Conservation (phyloP, 2,329 filamentous ascomycete genomes). For the Colletotrichum sp. region DNA sequence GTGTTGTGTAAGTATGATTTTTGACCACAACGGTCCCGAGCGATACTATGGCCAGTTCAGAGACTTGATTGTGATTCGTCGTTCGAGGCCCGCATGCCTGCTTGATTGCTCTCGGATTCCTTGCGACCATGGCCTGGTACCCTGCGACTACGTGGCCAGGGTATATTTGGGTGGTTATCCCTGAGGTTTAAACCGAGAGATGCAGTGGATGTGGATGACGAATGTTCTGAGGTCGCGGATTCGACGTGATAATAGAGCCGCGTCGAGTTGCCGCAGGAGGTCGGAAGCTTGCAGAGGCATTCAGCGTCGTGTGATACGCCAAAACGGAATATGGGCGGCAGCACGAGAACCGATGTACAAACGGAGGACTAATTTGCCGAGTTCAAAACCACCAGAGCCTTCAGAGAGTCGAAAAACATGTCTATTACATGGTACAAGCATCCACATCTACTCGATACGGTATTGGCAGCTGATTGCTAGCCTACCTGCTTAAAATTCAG, state of each 20-base stretch:
- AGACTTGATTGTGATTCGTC: background rate
- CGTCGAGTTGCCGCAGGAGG: fast-evolving
- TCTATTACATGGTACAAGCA: too few species aligned
- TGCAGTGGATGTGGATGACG: background rate
- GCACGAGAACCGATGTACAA: too few species aligned
- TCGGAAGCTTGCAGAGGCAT: background rate
- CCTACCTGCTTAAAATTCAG: too few species aligned
- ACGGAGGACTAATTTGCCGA: too few species aligned
- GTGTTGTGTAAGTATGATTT: background rate
- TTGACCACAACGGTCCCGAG: background rate
- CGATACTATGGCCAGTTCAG: too few species aligned
- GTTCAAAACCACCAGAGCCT: too few species aligned
- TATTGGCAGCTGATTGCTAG: too few species aligned
- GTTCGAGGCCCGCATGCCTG: background rate
- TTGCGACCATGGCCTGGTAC: background rate
- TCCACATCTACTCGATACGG: too few species aligned
- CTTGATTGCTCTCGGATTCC: background rate
- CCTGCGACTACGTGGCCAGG: background rate
- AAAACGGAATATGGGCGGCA: too few species aligned
- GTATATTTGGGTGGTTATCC: fast-evolving
- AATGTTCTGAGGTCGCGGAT: background rate
- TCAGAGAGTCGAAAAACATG: too few species aligned
- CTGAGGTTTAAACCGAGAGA: background rate
- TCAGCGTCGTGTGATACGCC: background rate
- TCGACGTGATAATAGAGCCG: fast-evolving